A percentile compares a stretch with the other conserved stretches of the same genome.
Evolutionary conservation across 352 stramenopile genomes (phyloP).

Genomic region (Globisporangium perplexum): DNA sequence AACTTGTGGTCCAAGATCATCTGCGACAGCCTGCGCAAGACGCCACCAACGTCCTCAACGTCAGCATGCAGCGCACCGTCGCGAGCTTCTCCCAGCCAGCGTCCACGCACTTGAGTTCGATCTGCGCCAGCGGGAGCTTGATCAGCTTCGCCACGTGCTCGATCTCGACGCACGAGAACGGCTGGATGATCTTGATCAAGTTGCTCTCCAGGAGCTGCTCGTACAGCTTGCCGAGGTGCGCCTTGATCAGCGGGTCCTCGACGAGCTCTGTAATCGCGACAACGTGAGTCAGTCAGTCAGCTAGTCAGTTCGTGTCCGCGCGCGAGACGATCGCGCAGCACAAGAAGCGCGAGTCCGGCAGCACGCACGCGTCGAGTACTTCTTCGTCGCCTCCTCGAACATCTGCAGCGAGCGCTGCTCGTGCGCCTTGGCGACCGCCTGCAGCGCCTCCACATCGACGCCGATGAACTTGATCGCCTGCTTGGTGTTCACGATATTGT

Average conservation of each 20-base stretch:
- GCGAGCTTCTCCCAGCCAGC: background rate
- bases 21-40: slow-evolving; percentile 91
- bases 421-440: slow-evolving; percentile 93
- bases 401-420: slow-evolving; percentile 92
- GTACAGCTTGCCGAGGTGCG: slow-evolving; percentile 96
- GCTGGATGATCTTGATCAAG: slow-evolving; percentile 99
- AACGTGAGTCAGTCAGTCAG: too few relatives aligned
- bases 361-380: slow-evolving; percentile 75
- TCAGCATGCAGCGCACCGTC: background rate
- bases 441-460: slow-evolving; percentile 94
- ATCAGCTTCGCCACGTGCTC: slow-evolving; percentile 96
- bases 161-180: slow-evolving; percentile 97
- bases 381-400: slow-evolving; percentile 82
- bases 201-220: slow-evolving; percentile 98
- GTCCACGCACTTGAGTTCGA: slow-evolving; percentile 68
- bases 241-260: slow-evolving; percentile 84
- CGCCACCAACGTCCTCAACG: background rate
- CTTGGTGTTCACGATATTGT: slow-evolving; percentile 94
- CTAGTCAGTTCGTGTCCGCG: too few relatives aligned
- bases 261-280: slow-evolving; percentile 48
- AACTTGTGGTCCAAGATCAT: slow-evolving; percentile 99
- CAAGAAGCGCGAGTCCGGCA: background rate
- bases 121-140: slow-evolving; percentile 89
- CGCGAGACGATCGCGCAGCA: too few relatives aligned
- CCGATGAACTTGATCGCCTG: slow-evolving; percentile 97